Conservation (phyloP, 805 yeast genomes). For the Diddensiella santjacobensis region DNA sequence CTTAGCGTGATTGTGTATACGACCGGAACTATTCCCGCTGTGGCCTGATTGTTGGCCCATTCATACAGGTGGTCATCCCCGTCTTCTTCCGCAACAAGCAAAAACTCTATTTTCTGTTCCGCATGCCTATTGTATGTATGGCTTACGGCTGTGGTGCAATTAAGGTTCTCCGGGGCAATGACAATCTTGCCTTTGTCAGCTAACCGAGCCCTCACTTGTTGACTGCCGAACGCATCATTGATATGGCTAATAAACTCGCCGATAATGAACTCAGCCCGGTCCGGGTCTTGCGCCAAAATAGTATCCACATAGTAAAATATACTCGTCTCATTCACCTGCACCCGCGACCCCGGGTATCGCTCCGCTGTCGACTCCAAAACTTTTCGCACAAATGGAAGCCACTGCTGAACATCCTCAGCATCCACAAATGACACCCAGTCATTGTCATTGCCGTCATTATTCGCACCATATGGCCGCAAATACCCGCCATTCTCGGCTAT, state of each 20-base stretch:
- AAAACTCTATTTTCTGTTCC: not conserved
- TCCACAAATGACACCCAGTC: conserved; percentile 64
- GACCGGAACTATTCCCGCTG: conserved; percentile 3
- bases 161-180: conserved; percentile 61
- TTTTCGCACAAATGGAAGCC: conserved; percentile 57
- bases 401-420: conserved; percentile 37
- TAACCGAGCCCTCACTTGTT: conserved; percentile 72
- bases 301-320: conserved; percentile 72
- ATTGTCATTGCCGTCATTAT: conserved; percentile 34
- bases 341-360: conserved; percentile 73
- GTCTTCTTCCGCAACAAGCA: conserved; percentile 27
- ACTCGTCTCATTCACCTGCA: conserved; percentile 71
- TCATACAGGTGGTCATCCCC: conserved; percentile 30
- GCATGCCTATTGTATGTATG: conserved; percentile 14
- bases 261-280: conserved; percentile 61
- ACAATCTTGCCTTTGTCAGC: conserved; percentile 59
- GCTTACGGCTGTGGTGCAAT: conserved; percentile 45
- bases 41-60: conserved; percentile 23
- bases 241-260: conserved; percentile 86
- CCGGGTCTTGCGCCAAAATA: conserved; percentile 49
- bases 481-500: conserved; percentile 91
- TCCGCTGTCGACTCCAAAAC: conserved; percentile 61
- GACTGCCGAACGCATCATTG: conserved; percentile 64
- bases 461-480: conserved; percentile 39
- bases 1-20: conserved; percentile 31